These are phyloP conservation scores for Phylloporus sp. DNA, from an alignment of 768 basidiomycete species.

Conservation along the genomic window DNA sequence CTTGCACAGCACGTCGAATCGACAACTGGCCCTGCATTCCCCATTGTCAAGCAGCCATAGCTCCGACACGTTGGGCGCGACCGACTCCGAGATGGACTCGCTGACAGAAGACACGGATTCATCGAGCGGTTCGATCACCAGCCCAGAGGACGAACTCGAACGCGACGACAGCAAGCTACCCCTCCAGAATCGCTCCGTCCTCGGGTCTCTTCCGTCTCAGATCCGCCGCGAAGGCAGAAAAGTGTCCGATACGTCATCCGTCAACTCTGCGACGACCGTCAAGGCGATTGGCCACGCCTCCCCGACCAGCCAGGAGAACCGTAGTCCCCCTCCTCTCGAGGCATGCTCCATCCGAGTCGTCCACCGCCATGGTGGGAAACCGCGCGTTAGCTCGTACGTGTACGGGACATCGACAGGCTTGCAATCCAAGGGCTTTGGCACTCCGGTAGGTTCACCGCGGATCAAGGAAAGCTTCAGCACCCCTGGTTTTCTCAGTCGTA, in stretches of 20 bases:
- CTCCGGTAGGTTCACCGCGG: conserved; percentile 19
- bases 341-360: conserved; percentile 26
- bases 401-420: conserved; percentile 20
- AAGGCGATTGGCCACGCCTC: conserved; percentile 27
- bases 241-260: conserved; percentile 30
- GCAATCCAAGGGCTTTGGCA: conserved; percentile 11
- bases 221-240: conserved; percentile 39
- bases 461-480: conserved; percentile 38
- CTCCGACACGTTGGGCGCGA: conserved; percentile 41
- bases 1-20: conserved; percentile 14
- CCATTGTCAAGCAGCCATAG: conserved; percentile 38
- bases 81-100: conserved; percentile 56
- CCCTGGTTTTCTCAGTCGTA: conserved; percentile 58
- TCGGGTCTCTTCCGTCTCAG: conserved; percentile 44
- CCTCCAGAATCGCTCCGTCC: conserved; percentile 38
- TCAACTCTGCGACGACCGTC: conserved; percentile 34
- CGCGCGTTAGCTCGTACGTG: conserved; percentile 27
- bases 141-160: conserved; percentile 43
- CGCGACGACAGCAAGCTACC: conserved; percentile 24
- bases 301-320: conserved; percentile 14
- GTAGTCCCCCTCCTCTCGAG: conserved; percentile 11
- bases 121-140: conserved; percentile 46
- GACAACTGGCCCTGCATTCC: conserved; percentile 21
- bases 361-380: conserved; percentile 20
- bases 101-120: conserved; percentile 61